A percentile compares a stretch with the other conserved stretches of the same genome.
phyloP scores from a whole-genome alignment of 2,329 filamentous ascomycete species.

The Arachnomyces sp. region DNA sequence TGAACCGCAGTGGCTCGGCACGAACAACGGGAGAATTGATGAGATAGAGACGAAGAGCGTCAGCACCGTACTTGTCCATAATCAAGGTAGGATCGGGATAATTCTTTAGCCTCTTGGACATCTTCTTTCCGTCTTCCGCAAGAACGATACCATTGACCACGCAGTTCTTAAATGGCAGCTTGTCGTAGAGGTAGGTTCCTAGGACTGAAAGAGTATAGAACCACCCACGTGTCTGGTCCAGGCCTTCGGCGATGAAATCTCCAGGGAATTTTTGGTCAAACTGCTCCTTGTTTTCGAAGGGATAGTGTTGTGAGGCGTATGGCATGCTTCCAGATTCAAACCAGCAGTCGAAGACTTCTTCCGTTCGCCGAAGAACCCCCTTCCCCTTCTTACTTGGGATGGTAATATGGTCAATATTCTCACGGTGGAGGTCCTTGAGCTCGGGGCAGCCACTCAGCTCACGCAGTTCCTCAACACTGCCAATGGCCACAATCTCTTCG shows the following conservation, averaged over 20 bases:
- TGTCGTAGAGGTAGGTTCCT: conserved; percentile 77
- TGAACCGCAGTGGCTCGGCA: conserved; percentile 83
- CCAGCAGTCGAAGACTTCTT: conserved; percentile 95
- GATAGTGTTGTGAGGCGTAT: conserved; percentile 83
- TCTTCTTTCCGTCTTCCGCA: conserved; percentile 94
- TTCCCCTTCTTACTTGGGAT: conserved; percentile 87
- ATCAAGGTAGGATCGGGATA: conserved; percentile 81
- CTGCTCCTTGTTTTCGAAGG: conserved; percentile 76
- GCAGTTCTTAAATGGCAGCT: conserved; percentile 84
- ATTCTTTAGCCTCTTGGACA: conserved; percentile 95
- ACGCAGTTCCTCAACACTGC: conserved; percentile 75
- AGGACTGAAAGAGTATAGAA: conserved; percentile 90
- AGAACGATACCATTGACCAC: conserved; percentile 95
- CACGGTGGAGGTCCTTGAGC: conserved; percentile 77
- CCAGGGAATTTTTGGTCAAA: conserved; percentile 78
- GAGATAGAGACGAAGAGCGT: conserved; percentile 86
- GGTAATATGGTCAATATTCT: conserved; percentile 88
- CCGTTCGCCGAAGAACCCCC: conserved; percentile 67
- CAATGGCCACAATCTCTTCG: conserved; percentile 77
- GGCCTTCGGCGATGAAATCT: conserved; percentile 87
- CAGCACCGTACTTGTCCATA: conserved; percentile 81
- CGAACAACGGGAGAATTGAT: conserved; percentile 95
- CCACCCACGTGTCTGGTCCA: conserved; percentile 93
- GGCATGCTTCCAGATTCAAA: conserved; percentile 96
- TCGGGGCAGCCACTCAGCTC: conserved; percentile 78